Percentiles rank a stretch among this genome's conserved stretches.
phyloP scores from a whole-genome alignment of 2,329 filamentous ascomycete genomes.

The Fusarium tricinctum region DNA sequence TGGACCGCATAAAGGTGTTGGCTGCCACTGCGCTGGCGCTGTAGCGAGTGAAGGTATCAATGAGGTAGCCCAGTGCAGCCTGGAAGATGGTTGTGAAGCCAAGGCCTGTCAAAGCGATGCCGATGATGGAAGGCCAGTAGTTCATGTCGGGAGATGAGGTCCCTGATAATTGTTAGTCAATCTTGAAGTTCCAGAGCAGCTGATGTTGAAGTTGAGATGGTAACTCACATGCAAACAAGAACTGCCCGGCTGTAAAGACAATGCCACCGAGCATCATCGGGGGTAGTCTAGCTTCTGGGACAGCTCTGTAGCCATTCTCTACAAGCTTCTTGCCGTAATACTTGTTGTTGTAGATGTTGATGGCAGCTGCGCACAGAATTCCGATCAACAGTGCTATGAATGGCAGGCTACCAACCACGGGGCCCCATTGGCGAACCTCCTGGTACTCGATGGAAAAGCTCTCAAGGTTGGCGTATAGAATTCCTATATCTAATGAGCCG shows the following conservation, averaged over 20 bases:
- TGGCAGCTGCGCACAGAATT: neutral
- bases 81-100: conserved; percentile 12
- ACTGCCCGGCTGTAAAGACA: neutral
- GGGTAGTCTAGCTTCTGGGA: neutral
- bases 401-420: neutral
- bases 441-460: neutral
- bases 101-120: neutral
- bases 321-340: conserved; percentile 1
- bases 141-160: neutral
- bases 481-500: neutral
- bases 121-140: conserved; percentile 6
- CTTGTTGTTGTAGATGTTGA: conserved; percentile 3
- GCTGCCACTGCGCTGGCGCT: conserved; percentile 7
- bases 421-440: neutral
- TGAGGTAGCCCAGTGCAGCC: conserved; percentile 7
- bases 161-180: neutral
- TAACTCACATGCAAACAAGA: conserved; percentile 1
- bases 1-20: conserved; percentile 13
- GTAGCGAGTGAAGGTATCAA: conserved; percentile 5
- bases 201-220: neutral
- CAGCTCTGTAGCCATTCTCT: conserved; percentile 4
- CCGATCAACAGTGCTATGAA: neutral
- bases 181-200: fast-evolving
- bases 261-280: conserved; percentile 4
- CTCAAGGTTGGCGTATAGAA: conserved; percentile 7